Evolutionary conservation across 202 grass and related monocot genomes (phyloP), one percentile per base, ranked within the genome.

Genomic region (Schoenoplectus triqueter): DNA sequence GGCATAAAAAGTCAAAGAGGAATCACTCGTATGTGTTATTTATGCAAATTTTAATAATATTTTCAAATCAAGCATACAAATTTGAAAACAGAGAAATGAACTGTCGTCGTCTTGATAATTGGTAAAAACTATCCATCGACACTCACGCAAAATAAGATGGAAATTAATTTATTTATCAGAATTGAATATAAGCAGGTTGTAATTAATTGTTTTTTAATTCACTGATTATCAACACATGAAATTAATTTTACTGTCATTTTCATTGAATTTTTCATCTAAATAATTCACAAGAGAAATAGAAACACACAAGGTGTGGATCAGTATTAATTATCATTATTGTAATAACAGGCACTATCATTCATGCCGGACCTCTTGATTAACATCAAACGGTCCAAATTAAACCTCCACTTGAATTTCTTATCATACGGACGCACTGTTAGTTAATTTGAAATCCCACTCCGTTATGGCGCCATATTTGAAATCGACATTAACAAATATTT

Each of bases 201-300:
- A 31, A 31, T 10, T 40, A 69, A 69, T 69, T 69, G 0, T 3
- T 59, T 59, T 59, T 59, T 59, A 31, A 31, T 13, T 59, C 5
- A 49, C 14, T 15, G 14, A 31, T 31, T 31, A 31, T 31, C 31
- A 31, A 31, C 31, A 31, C 31, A 31, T n/a, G 56, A 60, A 15
- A 5, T 60, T 13, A 64, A 65, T 31, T 22, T 10, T 65, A 22
- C 31, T 31, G 31, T 65, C 20, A 2, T 22, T 65, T 1, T 65
- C 7, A 39, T 65, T 65, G 63, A 65, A 65, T n/a, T 65, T 65
- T 22, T 65, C 20, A 65, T 31, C 63, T 19, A 65, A 64, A 65
- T 8, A 39, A 7, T 10, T 14, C 2, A 14, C 9, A 65, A 65
- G 1, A 59, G 56, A 59, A 59, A 0, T 15, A 31, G 31, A 31